Evolutionary conservation across 768 basidiomycete genomes (phyloP), one percentile per base, ranked within the genome.

Genomic region (Trametes cubensis): DNA sequence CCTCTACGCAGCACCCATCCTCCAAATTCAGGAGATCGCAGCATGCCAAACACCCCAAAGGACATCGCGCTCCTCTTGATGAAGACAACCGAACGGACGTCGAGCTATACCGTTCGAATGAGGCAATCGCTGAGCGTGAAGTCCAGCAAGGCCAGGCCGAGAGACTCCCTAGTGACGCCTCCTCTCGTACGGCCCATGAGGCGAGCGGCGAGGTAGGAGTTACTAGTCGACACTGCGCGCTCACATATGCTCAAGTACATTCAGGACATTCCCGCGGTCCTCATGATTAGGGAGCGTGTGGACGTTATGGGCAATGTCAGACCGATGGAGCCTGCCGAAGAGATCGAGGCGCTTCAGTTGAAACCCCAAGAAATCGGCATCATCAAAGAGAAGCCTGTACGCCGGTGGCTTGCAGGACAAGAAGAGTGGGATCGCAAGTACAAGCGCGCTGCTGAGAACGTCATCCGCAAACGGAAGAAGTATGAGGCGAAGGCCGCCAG

Each of bases 221-320:
- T 17, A 7, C 11, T 34, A 11, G 34, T 40, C 7, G 41, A 2
- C 6, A 15, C 26, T 17, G 6, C 4, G 8, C 6, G 11, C 10
- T 25, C 23, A 10, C 2, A 1, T 2, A 23, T 20, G 26, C 59
- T 61, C 11, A 57, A 11, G 10, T 3, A 39, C 8, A 1, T 13
- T 3, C 41, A 64, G 59, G 71, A 72, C 23, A 64, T 76, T 21
- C 61, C 70, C 15, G 67, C 70, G 18, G 69, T 78, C 13, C 18
- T 71, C 15, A 82, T 92, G 83, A 83, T 92, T 64, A 83, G 92
- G 8, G 90, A 94, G 71, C 81, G 92, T 17, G 86, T 93, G 18
- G 80, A 87, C 61, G 79, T 85, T 5, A 73, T 79, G 28, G 91
- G 91, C 0, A 70, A 74, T 7, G 74, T 82, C 6, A 80, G 92